Evolutionary conservation across 2,329 filamentous ascomycete species (phyloP).

Genomic region (Chlorencoelia australis): DNA sequence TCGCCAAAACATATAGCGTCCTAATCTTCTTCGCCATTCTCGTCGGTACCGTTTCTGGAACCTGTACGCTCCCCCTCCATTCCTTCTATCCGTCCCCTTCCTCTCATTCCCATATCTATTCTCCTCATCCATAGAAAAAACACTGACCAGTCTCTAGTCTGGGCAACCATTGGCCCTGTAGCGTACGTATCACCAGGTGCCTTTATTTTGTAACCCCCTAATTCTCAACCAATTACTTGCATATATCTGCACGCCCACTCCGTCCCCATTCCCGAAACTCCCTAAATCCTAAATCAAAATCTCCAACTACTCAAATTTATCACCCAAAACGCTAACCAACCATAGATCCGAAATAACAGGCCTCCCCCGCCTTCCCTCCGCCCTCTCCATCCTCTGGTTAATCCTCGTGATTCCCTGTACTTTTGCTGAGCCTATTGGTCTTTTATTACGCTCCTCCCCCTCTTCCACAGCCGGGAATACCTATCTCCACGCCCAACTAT

Average conservation of each 20-base stretch:
- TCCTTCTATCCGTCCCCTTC: slow-evolving; percentile 3
- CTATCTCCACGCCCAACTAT: slow-evolving; percentile 50
- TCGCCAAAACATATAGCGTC: slow-evolving; percentile 53
- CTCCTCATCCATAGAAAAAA: too few species aligned
- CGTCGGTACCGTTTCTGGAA: slow-evolving; percentile 56
- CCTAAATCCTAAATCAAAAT: too few species aligned
- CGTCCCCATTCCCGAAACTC: too few species aligned
- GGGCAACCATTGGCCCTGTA: slow-evolving; percentile 8
- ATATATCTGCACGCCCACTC: too few species aligned
- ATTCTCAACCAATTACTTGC: too few species aligned
- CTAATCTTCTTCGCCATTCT: slow-evolving; percentile 62
- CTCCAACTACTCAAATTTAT: neutral
- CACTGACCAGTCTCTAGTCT: too few species aligned
- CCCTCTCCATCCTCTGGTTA: slow-evolving; percentile 63
- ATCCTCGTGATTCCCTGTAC: slow-evolving; percentile 60
- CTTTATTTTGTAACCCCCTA: too few species aligned
- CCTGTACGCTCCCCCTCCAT: too few species aligned
- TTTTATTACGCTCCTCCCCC: slow-evolving; percentile 42
- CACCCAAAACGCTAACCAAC: slow-evolving; percentile 1
- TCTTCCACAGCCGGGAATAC: slow-evolving; percentile 35
- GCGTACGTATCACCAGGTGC: too few species aligned
- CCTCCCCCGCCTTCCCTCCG: slow-evolving; percentile 55
- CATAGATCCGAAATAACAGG: slow-evolving; percentile 65
- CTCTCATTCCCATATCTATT: neutral
- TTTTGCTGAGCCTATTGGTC: slow-evolving; percentile 50